Base-by-base conservation (phyloP, 208 protist genomes). In the Crithidia thermophila region DNA sequence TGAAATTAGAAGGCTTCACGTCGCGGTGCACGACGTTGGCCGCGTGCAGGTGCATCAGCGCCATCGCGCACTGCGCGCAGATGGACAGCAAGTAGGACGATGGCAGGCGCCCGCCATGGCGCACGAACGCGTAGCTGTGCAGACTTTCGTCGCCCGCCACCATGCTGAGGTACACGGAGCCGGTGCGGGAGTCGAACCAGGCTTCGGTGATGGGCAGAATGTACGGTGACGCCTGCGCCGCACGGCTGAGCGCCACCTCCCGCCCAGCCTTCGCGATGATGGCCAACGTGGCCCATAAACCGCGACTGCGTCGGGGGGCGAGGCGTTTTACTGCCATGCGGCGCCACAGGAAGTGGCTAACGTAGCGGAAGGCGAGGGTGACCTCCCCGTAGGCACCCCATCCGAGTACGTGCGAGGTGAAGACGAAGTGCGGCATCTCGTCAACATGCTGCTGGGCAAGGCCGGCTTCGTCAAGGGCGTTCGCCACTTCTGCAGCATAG, bases 1-100 rank as follows among this genome's bases (percentile, higher is more conserved):
- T 71, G 67, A 99, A 99, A 79, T 99, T 99, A 66, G 99, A 98
- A 5, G 99, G 98, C 77, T 98, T 98, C 43, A 98, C 86, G 70
- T 99, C 97, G 30, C 98, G 82, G 74, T 99, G 98, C 60, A 99
- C 87, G 61, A 98, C 99, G 53, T 88, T 87, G 56, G 95, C 93
- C 4, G 64, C 67, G 75, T 99, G 98, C 27, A 99, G 59, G 67
- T 91, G 97, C 81, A 98, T 92, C 30, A 99, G 62, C n/a, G 57
- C 67, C 20, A 20, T 13, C 14, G 57, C 23, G 57, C 53, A 59
- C 57, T 72, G 57, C 46, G 18, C 30, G 39, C 56, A 65, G 1
- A 72, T 36, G 21, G 67, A 64, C 28, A 65, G 36, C n/a, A 72
- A 57, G 28, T 53, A 60, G 36, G 16, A n/a, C 25, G 56, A 39